Evolutionary conservation across 2,329 filamentous ascomycete genomes (phyloP).

Genomic region (Colletotrichum lupini): DNA sequence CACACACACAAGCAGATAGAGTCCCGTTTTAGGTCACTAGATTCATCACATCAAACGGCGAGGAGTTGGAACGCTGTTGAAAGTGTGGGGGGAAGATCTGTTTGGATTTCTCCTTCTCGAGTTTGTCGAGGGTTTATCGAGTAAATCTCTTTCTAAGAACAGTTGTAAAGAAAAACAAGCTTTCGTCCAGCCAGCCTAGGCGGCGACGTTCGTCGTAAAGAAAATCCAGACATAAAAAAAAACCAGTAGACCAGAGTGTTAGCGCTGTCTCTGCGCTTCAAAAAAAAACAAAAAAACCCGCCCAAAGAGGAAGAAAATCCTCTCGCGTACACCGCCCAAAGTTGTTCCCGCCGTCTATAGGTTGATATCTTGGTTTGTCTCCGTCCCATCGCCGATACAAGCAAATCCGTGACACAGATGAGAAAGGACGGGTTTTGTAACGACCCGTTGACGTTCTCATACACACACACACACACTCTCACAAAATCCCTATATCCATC

Average conservation of each 20-base stretch:
- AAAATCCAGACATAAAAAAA: slow-evolving; percentile 9
- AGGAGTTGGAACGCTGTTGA: neutral
- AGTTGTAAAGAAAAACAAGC: slow-evolving; percentile 9
- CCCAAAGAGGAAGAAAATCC: neutral
- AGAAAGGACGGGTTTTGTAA: slow-evolving; percentile 4
- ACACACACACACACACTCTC: slow-evolving; percentile 8
- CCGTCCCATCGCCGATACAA: slow-evolving; percentile 3
- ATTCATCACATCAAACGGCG: neutral
- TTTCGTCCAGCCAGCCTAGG: slow-evolving; percentile 25
- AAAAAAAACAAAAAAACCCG: neutral
- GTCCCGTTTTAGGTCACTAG: neutral
- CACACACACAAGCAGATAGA: neutral
- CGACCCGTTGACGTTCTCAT: slow-evolving; percentile 1
- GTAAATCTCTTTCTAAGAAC: slow-evolving; percentile 12
- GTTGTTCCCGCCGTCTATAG: slow-evolving; percentile 25
- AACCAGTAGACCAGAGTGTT: slow-evolving; percentile 11
- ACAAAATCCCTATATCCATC: neutral
- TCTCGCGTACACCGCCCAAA: slow-evolving; percentile 15
- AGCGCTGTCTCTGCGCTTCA: slow-evolving; percentile 3
- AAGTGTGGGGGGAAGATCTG: neutral
- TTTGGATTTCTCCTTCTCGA: slow-evolving; percentile 18
- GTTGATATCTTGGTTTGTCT: slow-evolving; percentile 23
- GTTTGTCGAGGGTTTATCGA: slow-evolving; percentile 8
- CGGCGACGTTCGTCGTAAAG: slow-evolving; percentile 7
- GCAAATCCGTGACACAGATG: slow-evolving; percentile 14